phyloP scores from a whole-genome alignment of 1,284 basidiomycete species.

The Ceratobasidium sp. region DNA sequence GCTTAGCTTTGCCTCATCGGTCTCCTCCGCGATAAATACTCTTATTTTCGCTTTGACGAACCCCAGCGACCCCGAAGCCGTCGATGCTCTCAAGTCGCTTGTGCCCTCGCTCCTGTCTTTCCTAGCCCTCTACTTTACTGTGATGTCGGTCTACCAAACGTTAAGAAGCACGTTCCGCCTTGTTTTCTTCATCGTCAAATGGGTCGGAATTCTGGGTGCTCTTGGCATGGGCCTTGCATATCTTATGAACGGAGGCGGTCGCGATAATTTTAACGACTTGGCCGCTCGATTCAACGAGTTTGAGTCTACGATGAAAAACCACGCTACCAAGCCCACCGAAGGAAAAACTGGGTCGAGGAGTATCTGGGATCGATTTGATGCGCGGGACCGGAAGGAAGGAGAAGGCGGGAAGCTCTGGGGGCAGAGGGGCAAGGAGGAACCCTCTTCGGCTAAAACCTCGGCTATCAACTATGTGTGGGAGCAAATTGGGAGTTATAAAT shows the following conservation, averaged over 20 bases:
- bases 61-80: slow-evolving; percentile 33
- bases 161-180: slow-evolving; percentile 32
- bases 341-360: slow-evolving; percentile 33
- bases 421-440: slow-evolving; percentile 34
- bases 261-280: slow-evolving; percentile 12
- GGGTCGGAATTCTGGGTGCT: slow-evolving; percentile 32
- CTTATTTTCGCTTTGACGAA: slow-evolving; percentile 28
- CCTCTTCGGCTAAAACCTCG: not conserved
- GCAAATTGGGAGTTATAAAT: slow-evolving; percentile 32
- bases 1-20: slow-evolving; percentile 16
- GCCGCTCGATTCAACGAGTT: slow-evolving; percentile 26
- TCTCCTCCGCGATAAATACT: slow-evolving; percentile 35
- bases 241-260: slow-evolving; percentile 8
- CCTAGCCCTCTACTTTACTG: slow-evolving; percentile 47
- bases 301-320: slow-evolving; percentile 13
- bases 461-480: slow-evolving; percentile 20
- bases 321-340: slow-evolving; percentile 3
- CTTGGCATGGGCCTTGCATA: slow-evolving; percentile 28
- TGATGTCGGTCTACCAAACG: slow-evolving; percentile 46
- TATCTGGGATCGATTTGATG: slow-evolving; percentile 37
- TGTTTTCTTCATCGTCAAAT: slow-evolving; percentile 45
- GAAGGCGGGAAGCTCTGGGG: slow-evolving; percentile 32
- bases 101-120: slow-evolving; percentile 41
- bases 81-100: slow-evolving; percentile 38
- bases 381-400: slow-evolving; percentile 15